Evolutionary conservation across 352 stramenopile genomes (phyloP), one percentile per base, ranked within the genome.

Genomic region (Aphanomyces astaci): DNA sequence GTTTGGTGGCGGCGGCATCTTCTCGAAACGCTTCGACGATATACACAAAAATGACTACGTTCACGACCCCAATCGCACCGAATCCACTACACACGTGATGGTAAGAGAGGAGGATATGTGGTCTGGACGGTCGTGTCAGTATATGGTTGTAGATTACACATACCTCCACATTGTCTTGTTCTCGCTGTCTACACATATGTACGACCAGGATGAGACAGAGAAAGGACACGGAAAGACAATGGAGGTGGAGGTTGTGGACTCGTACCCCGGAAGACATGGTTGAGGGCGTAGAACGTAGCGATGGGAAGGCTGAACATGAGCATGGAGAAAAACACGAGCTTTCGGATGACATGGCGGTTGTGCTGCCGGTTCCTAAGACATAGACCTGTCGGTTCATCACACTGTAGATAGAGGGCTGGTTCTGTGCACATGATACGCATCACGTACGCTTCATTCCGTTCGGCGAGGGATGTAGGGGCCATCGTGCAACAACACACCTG

Each of bases 1-100:
- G 19, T 9, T 59, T 24, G 22, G 17, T 31, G 9, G 30, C 53
- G 4, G 55, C 55, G 4, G 62, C 62, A 30, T 68, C 62, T 68
- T 68, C 62, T 39, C 62, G 62, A 28, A 68, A 68, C 5, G 62
- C 62, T 48, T 68, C 62, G 32, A 90, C 56, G 71, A 94, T 79
- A 63, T 94, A 94, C 1, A 89, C 66, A 5, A 81, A 77, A 62
- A 91, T 89, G 22, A 92, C 80, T 40, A 92, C 72, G 64, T 94
- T 94, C 32, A 88, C 80, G 62, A 86, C 76, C 22, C 90, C 63
- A 48, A 94, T 83, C 9, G 85, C 80, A 2, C 76, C 76, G 60
- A 88, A 84, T 2, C 81, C 83, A 81, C 85, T 94, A 55, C 24
- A 19, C 54, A 62, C 15, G 11, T n/a, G 30, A n/a, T 46, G 31